Evolutionary conservation across 2,329 filamentous ascomycete species (phyloP).

Genomic region (Colletotrichum sidae): DNA sequence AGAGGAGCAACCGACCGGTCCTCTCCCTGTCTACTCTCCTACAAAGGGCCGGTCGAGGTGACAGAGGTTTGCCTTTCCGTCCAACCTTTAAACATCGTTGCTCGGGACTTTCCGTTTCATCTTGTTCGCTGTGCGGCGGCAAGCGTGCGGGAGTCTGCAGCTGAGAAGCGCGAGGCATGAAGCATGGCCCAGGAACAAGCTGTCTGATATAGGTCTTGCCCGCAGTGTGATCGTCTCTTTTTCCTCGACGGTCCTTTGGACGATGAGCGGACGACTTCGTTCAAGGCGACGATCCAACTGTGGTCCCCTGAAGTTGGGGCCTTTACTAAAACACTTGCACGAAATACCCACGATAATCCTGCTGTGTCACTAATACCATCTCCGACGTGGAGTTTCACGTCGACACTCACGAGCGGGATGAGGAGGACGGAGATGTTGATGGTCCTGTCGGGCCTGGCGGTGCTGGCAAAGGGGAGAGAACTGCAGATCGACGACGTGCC

Average conservation of each 20-base stretch:
- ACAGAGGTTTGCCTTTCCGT: constrained; percentile 20
- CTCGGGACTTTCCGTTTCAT: constrained; percentile 21
- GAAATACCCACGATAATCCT: background rate
- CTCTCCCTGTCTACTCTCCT: background rate
- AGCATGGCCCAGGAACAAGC: background rate
- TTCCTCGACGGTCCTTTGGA: constrained; percentile 8
- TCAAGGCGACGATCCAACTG: background rate
- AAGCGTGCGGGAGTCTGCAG: constrained; percentile 2
- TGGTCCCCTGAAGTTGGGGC: background rate
- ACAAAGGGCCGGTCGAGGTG: background rate
- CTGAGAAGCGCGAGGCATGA: background rate
- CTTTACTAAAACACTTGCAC: constrained; percentile 1
- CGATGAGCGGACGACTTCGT: constrained; percentile 20
- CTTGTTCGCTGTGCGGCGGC: constrained; percentile 7
- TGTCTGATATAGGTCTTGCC: constrained; percentile 29
- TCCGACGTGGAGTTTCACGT: too few relatives aligned
- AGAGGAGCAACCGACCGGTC: background rate
- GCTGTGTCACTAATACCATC: too few relatives aligned
- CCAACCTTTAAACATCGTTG: constrained; percentile 15
- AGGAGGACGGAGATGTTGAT: constrained; percentile 46
- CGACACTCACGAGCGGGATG: background rate
- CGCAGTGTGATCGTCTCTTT: constrained; percentile 2
- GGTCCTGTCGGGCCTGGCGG: constrained; percentile 45
- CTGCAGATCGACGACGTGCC: constrained; percentile 52
- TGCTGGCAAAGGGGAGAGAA: constrained; percentile 44